phyloP scores from a whole-genome alignment of 108 stramenopile species.

The Conticribra guillardii region DNA sequence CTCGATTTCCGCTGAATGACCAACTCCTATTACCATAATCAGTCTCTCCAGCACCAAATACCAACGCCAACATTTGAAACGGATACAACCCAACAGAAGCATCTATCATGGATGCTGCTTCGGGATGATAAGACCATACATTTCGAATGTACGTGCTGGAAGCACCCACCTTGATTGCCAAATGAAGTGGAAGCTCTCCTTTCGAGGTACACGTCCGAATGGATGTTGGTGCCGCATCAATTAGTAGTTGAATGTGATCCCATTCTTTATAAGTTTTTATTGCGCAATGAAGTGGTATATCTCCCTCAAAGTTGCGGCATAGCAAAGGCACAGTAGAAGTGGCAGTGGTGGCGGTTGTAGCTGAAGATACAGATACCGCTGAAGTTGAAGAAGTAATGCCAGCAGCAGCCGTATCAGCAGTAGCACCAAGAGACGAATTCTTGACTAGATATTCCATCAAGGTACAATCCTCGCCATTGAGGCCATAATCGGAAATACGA shows the following conservation, averaged over 20 bases:
- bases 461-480: constrained; percentile 29
- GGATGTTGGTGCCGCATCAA: constrained; percentile 15
- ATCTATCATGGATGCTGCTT: constrained; percentile 23
- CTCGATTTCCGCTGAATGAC: neutral
- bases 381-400: too few relatives aligned
- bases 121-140: constrained; percentile 12
- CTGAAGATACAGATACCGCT: too few relatives aligned
- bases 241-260: constrained; percentile 15
- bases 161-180: constrained; percentile 19
- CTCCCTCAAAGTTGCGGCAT: constrained; percentile 4
- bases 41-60: too few relatives aligned
- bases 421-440: too few relatives aligned
- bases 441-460: constrained; percentile 19
- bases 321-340: neutral
- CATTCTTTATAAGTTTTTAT: constrained; percentile 20
- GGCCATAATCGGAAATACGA: constrained; percentile 18
- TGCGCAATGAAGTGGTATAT: constrained; percentile 31
- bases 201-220: constrained; percentile 2
- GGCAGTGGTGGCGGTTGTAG: too few relatives aligned
- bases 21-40: too few relatives aligned
- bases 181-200: constrained; percentile 30
- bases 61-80: constrained; percentile 18
- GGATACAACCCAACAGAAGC: constrained; percentile 13
- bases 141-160: constrained; percentile 3
- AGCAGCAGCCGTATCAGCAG: too few relatives aligned